Base-by-base conservation (phyloP, 176 grass and related monocot genomes). In the Oryza glaberrima region DNA sequence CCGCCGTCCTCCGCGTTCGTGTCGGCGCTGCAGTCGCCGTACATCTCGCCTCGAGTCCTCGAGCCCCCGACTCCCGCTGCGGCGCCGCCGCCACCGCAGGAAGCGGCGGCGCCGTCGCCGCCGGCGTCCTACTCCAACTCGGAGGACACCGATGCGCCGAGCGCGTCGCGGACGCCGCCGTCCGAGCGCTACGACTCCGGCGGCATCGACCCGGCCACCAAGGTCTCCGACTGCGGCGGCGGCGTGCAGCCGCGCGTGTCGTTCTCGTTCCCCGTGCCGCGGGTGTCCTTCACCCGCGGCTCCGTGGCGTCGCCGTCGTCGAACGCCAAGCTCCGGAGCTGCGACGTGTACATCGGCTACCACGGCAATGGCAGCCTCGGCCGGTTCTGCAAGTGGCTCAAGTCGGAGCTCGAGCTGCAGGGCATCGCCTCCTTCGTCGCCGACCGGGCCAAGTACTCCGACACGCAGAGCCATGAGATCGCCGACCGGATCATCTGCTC, bases 341-440 rank as follows among this genome's bases (percentile, higher is more conserved):
- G 94, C 25, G 93, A 99, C 51, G 91, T 99, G 17, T 99, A 99
- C 86, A 96, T 99, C 34, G 97, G 94, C 61, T 96, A 92, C 88
- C 94, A 99, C 80, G 92, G 88, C 81, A 92, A 88, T 11, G 90
- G 91, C 81, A 90, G 90, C 78, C 92, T 99, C 48, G 72, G 84
- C 84, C 83, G 94, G 79, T 96, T 99, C 89, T 96, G 93, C 68
- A 99, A 88, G 75, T 99, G 97, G 97, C 90, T 99, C 63, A 99
- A 99, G 74, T 86, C 93, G 3, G 97, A 99, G 81, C 94, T 99
- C 19, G 94, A 96, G 86, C 81, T 99, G 67, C 93, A 99, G 85
- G 97, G 97, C 72, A 94, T 99, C 63, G 97, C 97, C 11, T 99
- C 97, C 3, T 99, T 99, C 48, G 88, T 94, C 3, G 97, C 97